Conservation (phyloP, 192 early-diverging fungal genomes). For the Radiomyces spectabilis region DNA sequence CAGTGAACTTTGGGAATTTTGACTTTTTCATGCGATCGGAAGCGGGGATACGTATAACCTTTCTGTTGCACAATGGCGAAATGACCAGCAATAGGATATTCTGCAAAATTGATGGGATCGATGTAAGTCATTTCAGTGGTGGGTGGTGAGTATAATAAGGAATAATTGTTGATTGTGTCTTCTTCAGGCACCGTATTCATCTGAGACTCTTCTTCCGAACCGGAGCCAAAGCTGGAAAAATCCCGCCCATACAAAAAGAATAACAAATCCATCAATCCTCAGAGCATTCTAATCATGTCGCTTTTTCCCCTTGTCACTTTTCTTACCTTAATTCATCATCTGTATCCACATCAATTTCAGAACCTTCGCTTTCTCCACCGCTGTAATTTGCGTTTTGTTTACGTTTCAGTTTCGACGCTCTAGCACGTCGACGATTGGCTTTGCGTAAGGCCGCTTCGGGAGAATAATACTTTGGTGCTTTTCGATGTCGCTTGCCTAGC, state of each 20-base stretch:
- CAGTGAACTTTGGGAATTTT: slow-evolving; percentile 42
- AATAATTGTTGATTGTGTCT: slow-evolving; percentile 26
- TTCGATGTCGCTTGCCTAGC: neutral
- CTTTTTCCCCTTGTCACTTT: too few relatives aligned
- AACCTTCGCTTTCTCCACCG: slow-evolving; percentile 3
- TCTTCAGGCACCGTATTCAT: slow-evolving; percentile 16
- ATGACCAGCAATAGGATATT: slow-evolving; percentile 33
- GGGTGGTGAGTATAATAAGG: slow-evolving; percentile 21
- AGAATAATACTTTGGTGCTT: slow-evolving; percentile 2
- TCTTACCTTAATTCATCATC: slow-evolving; percentile 9
- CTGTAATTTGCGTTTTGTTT: neutral
- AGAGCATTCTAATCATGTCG: too few relatives aligned
- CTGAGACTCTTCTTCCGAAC: too few relatives aligned
- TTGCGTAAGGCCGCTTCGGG: too few relatives aligned
- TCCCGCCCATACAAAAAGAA: too few relatives aligned
- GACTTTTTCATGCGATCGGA: slow-evolving; percentile 34
- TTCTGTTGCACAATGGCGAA: slow-evolving; percentile 49
- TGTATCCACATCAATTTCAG: slow-evolving; percentile 17
- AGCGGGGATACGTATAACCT: slow-evolving; percentile 52
- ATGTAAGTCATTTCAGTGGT: slow-evolving; percentile 14
- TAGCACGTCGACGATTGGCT: neutral
- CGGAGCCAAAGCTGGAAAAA: too few relatives aligned
- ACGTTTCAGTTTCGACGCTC: slow-evolving; percentile 2
- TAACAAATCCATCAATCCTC: neutral
- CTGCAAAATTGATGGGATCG: slow-evolving; percentile 27